Base-by-base conservation (phyloP, 257 asterid species). In the Sherardia arvensis region DNA sequence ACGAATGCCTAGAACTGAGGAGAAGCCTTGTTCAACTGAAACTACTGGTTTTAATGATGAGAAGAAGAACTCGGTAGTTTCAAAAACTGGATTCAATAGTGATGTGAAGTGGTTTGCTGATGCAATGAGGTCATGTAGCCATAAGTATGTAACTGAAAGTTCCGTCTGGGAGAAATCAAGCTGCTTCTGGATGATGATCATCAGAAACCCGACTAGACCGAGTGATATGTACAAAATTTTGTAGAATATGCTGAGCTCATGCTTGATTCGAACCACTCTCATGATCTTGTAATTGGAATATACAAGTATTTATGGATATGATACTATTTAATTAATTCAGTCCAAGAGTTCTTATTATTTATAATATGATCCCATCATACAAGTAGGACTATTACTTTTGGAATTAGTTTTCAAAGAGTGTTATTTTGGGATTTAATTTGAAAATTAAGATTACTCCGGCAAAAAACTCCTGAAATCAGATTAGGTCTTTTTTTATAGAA, bases 1-100 rank as follows among this genome's bases (percentile, higher is more conserved):
- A 74, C 79, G 72, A 73, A 81, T 76, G 65, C 70, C 77, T 47
- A 74, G 75, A 58, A 65, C 76, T 29, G 70, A 74, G 66, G 71
- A 65, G 73, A 75, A 73, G 25, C 54, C 29, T 7, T 58, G 53
- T 59, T 71, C 80, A 61, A 76, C 60, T 69, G 85, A 34, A 61
- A 67, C 61, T 69, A 58, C 59, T 38, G 53, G 75, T 59, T 51
- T 14, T 65, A 76, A 51, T 64, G 70, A 72, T n/a, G 78, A 66
- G 25, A 60, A 21, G 62, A 73, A 64, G 53, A 73, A 70, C 7
- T 43, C 40, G 57, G 69, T 76, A 34, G 66, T 69, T 23, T 78
- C 34, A 38, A 81, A 69, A 43, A 33, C 69, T 21, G 79, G 66
- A 20, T 69, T 54, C 69, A 71, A 47, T 59, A 68, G 69, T 63